Evolutionary conservation across 169 alveolate genomes (phyloP), one percentile per base, ranked within the genome.

Genomic region (Plasmodium sp.): DNA sequence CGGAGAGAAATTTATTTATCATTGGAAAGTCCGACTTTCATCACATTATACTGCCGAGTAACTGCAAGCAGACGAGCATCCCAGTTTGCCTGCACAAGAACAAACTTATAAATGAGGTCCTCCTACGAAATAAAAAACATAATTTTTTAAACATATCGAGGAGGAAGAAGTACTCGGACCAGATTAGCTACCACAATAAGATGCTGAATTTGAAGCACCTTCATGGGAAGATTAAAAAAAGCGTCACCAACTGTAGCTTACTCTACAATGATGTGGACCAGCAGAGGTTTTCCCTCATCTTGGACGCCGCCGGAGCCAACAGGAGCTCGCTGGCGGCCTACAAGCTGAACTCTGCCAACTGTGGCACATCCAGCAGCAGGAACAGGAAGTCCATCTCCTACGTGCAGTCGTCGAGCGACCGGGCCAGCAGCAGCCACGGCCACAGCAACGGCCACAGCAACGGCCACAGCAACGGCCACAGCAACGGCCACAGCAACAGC

Each of bases 141-240:
- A 90, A 80, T 27, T 90, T 90, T 67, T 81, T 90, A 31, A 90
- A 67, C 14, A 7, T 81, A 67, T 80, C 54, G 2, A 90, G 74
- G 22, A 90, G 75, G 83, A 90, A 81, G 82, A 88, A 88, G 33
- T 79, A 79, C 34, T 88, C 94, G 2, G 94, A 88, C 62, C 86
- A 88, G 82, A 77, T 88, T 18, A 79, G 33, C 45, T 88, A 88
- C 36, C 54, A 79, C 48, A 79, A 27, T 33, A 88, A 77, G n/a
- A n/a, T 88, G 34, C 71, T 58, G 14, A 54, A 88, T 14, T 88
- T 88, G 81, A 80, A 88, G 62, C 79, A 88, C 72, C 81, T 79
- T 31, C 75, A 88, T 39, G 94, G 81, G 80, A 31, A 31, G 4
- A 77, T 88, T 22, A 77, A 88, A 88, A 81, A 77, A 41, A 90